A percentile compares a stretch with the other conserved stretches of the same genome.
Evolutionary conservation across 306 rosid genomes (phyloP).

Genomic region (Oemleria cerasiformis): DNA sequence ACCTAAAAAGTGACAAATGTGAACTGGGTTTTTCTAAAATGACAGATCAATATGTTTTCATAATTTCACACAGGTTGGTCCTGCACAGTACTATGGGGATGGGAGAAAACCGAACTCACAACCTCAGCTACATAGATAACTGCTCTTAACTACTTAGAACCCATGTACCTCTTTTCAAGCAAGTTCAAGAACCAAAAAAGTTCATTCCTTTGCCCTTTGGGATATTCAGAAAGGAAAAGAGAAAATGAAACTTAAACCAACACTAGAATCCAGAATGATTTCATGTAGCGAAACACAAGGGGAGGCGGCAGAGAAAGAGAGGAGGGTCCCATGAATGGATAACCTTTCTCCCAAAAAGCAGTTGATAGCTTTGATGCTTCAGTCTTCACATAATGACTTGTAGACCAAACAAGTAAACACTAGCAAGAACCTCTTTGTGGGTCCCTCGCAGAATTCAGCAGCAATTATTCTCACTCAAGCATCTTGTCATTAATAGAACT

Average conservation of each 20-base stretch:
- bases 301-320: neutral
- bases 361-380: neutral
- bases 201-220: neutral
- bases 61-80: too few relatives aligned
- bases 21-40: slow-evolving; percentile 25
- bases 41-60: slow-evolving; percentile 21
- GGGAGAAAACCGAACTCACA: too few relatives aligned
- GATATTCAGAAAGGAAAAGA: neutral
- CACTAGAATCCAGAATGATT: slow-evolving; percentile 18
- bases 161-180: neutral
- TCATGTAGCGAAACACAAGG: slow-evolving; percentile 2
- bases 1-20: neutral
- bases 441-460: neutral
- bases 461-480: neutral
- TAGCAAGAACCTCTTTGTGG: slow-evolving; percentile 16
- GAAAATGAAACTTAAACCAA: neutral
- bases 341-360: slow-evolving; percentile 5
- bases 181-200: slow-evolving; percentile 8
- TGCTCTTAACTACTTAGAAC: too few relatives aligned
- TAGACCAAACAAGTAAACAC: slow-evolving; percentile 10
- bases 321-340: slow-evolving; percentile 1
- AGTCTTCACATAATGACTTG: slow-evolving; percentile 26
- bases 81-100: too few relatives aligned
- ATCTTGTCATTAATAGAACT: neutral
- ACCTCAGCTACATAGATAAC: too few relatives aligned